phyloP scores from a whole-genome alignment of 306 rosid species.

The Cucurbita pepo region DNA sequence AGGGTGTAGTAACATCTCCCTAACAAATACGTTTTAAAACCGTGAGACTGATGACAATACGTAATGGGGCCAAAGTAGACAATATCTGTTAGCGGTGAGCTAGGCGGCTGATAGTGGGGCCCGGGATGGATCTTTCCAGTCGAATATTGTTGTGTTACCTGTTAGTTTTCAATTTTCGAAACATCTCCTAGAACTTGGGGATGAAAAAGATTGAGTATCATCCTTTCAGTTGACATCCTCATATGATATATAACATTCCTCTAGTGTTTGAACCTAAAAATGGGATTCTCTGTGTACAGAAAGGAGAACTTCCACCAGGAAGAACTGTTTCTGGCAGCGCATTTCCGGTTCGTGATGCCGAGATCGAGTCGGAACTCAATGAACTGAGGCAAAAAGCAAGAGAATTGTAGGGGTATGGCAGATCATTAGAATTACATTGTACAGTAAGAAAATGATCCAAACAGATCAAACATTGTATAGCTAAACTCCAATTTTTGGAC shows the following conservation, averaged over 20 bases:
- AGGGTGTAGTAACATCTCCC: too few species aligned
- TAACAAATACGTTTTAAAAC: too few species aligned
- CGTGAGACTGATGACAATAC: too few species aligned
- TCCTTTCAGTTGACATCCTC: background rate
- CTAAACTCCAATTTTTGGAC: conserved; percentile 6
- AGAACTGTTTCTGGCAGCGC: conserved; percentile 35
- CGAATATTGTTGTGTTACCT: background rate
- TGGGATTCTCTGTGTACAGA: conserved; percentile 24
- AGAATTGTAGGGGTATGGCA: conserved; percentile 28
- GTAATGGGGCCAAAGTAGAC: too few species aligned
- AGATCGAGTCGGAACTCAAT: conserved; percentile 71
- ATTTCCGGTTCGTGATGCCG: conserved; percentile 59
- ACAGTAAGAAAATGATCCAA: conserved; percentile 1
- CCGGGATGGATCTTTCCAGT: background rate
- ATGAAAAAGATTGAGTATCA: background rate
- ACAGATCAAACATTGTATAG: conserved; percentile 26
- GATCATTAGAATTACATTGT: background rate
- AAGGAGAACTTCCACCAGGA: conserved; percentile 93
- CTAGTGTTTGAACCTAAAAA: background rate
- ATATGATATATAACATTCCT: background rate
- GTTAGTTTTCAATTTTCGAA: background rate
- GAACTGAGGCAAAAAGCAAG: conserved; percentile 57
- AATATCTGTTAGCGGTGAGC: too few species aligned
- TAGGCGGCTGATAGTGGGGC: too few species aligned
- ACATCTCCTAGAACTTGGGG: background rate